Percentiles rank a stretch among this genome's conserved stretches.
These are phyloP conservation scores for Cynanchum wilfordii DNA, from an alignment of 257 asterid species.

Conservation along the genomic window DNA sequence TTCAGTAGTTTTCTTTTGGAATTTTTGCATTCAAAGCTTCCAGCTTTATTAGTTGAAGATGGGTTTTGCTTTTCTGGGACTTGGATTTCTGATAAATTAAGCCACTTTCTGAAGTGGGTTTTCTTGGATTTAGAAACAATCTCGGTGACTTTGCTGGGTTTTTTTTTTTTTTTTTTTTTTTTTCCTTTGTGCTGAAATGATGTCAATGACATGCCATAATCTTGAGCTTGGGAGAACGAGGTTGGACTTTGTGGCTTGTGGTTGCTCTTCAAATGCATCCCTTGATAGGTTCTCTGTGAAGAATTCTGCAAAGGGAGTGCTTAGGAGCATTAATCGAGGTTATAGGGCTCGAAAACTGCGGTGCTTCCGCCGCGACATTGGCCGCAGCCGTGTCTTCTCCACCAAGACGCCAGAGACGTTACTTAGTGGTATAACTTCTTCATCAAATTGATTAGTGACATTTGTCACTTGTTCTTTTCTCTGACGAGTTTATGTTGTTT, in stretches of 20 bases:
- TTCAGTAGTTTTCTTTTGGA: background rate
- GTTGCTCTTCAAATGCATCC: slow-evolving; percentile 65
- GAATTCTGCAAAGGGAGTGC: slow-evolving; percentile 33
- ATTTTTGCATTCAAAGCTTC: slow-evolving; percentile 5
- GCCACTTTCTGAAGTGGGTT: slow-evolving; percentile 36
- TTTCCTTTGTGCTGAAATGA: slow-evolving; percentile 35
- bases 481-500: background rate
- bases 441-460: background rate
- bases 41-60: slow-evolving; percentile 11
- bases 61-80: slow-evolving; percentile 17
- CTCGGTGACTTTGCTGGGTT: slow-evolving; percentile 14
- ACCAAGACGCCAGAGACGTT: slow-evolving; percentile 59
- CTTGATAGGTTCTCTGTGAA: slow-evolving; percentile 30
- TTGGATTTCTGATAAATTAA: slow-evolving; percentile 26
- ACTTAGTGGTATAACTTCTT: slow-evolving; percentile 44
- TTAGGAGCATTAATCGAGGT: slow-evolving; percentile 46
- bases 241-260: slow-evolving; percentile 57
- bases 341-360: slow-evolving; percentile 36
- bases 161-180: background rate
- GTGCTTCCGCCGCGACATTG: slow-evolving; percentile 48
- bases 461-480: background rate
- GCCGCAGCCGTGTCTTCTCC: slow-evolving; percentile 53
- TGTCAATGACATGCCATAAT: slow-evolving; percentile 63
- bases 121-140: slow-evolving; percentile 24
- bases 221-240: slow-evolving; percentile 60